A percentile compares a stretch with the other conserved stretches of the same genome.
Evolutionary conservation across 2,329 filamentous ascomycete genomes (phyloP).

Genomic region (Coniochaeta prunicola): DNA sequence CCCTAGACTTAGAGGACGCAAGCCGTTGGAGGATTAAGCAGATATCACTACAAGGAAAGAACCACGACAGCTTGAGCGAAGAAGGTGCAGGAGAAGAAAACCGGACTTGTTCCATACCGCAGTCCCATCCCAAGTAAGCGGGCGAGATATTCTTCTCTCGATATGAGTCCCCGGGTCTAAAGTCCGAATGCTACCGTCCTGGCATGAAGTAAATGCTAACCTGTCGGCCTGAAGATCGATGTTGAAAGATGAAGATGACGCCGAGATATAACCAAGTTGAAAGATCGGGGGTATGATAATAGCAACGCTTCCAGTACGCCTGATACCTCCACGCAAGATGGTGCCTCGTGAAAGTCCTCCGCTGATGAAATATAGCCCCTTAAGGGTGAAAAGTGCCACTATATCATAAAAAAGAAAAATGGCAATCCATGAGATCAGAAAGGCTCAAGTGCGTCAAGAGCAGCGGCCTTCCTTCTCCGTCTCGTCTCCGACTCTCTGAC

Average conservation of each 20-base stretch:
- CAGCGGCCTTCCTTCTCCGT: conserved; percentile 11
- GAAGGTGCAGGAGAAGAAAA: not conserved
- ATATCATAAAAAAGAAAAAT: conserved; percentile 6
- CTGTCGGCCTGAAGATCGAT: not conserved
- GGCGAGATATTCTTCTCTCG: not conserved
- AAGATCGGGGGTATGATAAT: not conserved
- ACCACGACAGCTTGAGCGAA: not conserved
- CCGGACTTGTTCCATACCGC: not conserved
- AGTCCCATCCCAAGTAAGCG: not conserved
- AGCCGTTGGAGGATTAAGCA: not conserved
- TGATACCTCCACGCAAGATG: not conserved
- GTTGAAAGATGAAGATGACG: not conserved
- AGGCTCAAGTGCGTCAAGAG: conserved; percentile 12
- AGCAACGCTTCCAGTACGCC: not conserved
- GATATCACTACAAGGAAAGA: not conserved
- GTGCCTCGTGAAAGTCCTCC: not conserved
- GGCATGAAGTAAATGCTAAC: not conserved
- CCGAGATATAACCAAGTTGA: not conserved
- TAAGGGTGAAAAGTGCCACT: not conserved
- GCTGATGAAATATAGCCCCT: not conserved
- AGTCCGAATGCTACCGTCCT: not conserved
- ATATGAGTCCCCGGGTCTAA: too few species aligned
- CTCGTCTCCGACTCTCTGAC: conserved; percentile 8
- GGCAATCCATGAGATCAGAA: conserved; percentile 14
- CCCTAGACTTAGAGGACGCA: not conserved